Base-by-base conservation (phyloP, 2,329 filamentous ascomycete genomes). In the Colletotrichum sp. region DNA sequence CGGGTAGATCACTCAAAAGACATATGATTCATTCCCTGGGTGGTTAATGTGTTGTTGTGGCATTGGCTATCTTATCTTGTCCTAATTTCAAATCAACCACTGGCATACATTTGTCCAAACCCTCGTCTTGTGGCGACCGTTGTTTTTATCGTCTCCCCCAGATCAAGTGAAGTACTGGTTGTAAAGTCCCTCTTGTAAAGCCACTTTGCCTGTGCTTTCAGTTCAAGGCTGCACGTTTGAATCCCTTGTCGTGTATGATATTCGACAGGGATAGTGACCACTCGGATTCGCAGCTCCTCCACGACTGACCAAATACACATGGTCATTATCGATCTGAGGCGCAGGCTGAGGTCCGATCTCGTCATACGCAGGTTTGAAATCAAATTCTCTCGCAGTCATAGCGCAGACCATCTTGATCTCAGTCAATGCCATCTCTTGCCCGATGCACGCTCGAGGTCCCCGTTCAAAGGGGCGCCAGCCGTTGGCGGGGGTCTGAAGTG, bases 381-480 rank as follows among this genome's bases (percentile, higher is more conserved):
- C 88, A 64, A 91, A 89, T 21, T 87, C 86, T 65, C 89, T 80
- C 15, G 88, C 79, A 0, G 87, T 87, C 78, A 91, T 80, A 5
- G 87, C 87, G 32, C 92, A 81, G 8, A 89, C 86, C 36, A 89
- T 82, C 77, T 87, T 87, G 26, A 89, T 79, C 81, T 92, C 90
- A 18, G 90, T 82, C 81, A 88, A 86, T 1, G 87, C 90, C 60
- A 92, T 83, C 77, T 89, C 88, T 80, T 91, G 89, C 2, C 90
- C 90, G n/a, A 92, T 86, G 77, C 90, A 92, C 32, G 86, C 87
- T 16, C 90, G 80, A 3, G 86, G 86, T 0, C 90, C 90, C 64
- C 87, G 84, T 77, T 89, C 88, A 78, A 92, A 92, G 0, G 89
- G 86, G 18, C 90, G 84, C 84, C 86, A 92, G 2, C 88, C 87